Evolutionary conservation across 306 rosid genomes (phyloP).

Genomic region (Clitoria ternatea): DNA sequence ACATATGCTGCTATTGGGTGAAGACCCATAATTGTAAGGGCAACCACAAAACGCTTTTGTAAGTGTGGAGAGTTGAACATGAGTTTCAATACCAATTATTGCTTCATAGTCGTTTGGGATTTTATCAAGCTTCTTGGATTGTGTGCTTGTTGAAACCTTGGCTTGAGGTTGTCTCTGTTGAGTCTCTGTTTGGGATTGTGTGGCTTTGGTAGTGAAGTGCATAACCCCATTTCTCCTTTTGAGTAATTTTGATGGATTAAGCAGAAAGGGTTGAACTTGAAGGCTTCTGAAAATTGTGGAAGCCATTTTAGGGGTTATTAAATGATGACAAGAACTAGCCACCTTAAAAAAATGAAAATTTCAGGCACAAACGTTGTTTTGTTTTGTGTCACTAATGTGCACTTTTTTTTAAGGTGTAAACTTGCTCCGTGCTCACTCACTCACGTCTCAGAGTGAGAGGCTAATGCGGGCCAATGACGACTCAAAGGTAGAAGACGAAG

Average conservation of each 20-base stretch:
- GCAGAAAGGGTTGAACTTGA: slow-evolving; percentile 46
- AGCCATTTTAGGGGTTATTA: slow-evolving; percentile 44
- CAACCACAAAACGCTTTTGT: slow-evolving; percentile 90
- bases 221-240: slow-evolving; percentile 36
- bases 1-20: slow-evolving; percentile 69
- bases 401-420: neutral
- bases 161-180: slow-evolving; percentile 48
- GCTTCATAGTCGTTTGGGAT: slow-evolving; percentile 69
- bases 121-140: slow-evolving; percentile 47
- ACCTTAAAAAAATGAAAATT: neutral
- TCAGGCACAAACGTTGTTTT: neutral
- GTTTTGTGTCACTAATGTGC: neutral
- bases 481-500: neutral
- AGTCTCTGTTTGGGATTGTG: slow-evolving; percentile 61
- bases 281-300: slow-evolving; percentile 61
- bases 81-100: slow-evolving; percentile 84
- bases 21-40: slow-evolving; percentile 75
- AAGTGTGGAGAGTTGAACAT: slow-evolving; percentile 84
- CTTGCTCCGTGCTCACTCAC: neutral
- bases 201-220: slow-evolving; percentile 46
- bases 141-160: slow-evolving; percentile 46
- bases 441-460: no score
- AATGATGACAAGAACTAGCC: neutral
- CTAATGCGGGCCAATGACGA: slow-evolving; percentile 8
- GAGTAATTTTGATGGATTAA: slow-evolving; percentile 45